Percentiles rank a stretch among this genome's conserved stretches.
These are phyloP conservation scores for Boletus bicolor DNA, from an alignment of 768 basidiomycete genomes.

Conservation along the genomic window DNA sequence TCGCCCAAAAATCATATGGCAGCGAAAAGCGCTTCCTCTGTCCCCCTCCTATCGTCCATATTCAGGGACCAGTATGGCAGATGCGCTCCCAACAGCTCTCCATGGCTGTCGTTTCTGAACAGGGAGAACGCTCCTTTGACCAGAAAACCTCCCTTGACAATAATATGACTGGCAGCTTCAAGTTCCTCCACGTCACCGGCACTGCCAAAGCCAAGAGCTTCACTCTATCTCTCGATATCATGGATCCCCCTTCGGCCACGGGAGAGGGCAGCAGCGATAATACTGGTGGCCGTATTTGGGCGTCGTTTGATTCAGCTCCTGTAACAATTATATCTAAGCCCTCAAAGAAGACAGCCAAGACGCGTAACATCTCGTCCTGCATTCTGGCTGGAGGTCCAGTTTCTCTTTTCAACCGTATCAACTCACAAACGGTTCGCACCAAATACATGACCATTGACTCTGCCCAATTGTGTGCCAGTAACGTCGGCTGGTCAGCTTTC, in stretches of 20 bases:
- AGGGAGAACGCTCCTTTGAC: slow-evolving; percentile 78
- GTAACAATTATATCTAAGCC: slow-evolving; percentile 96
- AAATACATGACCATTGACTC: slow-evolving; percentile 96
- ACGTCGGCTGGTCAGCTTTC: slow-evolving; percentile 91
- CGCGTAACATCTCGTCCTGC: slow-evolving; percentile 87
- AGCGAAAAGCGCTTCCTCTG: slow-evolving; percentile 94
- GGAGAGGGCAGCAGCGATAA: slow-evolving; percentile 35
- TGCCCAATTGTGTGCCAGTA: slow-evolving; percentile 81
- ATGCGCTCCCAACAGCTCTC: slow-evolving; percentile 77
- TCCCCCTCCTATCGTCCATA: slow-evolving; percentile 90
- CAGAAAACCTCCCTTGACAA: slow-evolving; percentile 82
- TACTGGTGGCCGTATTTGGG: slow-evolving; percentile 72
- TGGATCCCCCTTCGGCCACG: slow-evolving; percentile 62
- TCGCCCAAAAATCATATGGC: slow-evolving; percentile 95
- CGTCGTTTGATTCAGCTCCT: slow-evolving; percentile 87
- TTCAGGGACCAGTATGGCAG: slow-evolving; percentile 84
- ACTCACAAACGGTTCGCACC: slow-evolving; percentile 93
- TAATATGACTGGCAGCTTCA: slow-evolving; percentile 86
- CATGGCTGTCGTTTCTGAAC: slow-evolving; percentile 84
- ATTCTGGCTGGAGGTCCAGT: slow-evolving; percentile 88
- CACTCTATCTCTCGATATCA: slow-evolving; percentile 79
- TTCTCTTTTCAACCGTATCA: slow-evolving; percentile 93
- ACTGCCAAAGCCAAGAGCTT: slow-evolving; percentile 90
- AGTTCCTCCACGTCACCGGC: slow-evolving; percentile 85
- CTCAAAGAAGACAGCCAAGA: slow-evolving; percentile 95